Conservation (phyloP, 805 yeast genomes). For the Yarrowia porcina region DNA sequence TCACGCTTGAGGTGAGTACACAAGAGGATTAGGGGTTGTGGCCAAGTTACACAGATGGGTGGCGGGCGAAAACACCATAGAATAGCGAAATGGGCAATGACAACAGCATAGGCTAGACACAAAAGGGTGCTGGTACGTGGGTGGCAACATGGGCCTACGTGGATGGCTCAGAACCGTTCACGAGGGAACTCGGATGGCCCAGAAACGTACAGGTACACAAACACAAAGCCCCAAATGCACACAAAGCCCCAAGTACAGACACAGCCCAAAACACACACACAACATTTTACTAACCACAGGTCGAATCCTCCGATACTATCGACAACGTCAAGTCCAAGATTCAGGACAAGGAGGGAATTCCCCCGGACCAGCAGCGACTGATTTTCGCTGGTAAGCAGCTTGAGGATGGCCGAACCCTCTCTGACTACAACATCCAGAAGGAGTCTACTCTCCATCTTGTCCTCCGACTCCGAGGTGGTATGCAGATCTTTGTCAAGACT, state of each 20-base stretch:
- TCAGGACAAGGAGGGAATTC: conserved; percentile 95
- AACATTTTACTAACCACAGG: conserved; percentile 41
- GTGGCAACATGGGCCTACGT: too few species aligned
- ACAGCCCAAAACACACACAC: too few species aligned
- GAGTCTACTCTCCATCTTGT: conserved; percentile 85
- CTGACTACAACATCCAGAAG: conserved; percentile 94
- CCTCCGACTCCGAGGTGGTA: conserved; percentile 84
- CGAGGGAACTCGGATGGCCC: too few species aligned
- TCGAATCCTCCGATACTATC: conserved; percentile 74
- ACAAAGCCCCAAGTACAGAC: background rate
- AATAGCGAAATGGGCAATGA: too few species aligned
- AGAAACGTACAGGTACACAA: too few species aligned
- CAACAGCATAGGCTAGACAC: too few species aligned
- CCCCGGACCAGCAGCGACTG: conserved; percentile 93
- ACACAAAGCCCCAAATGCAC: too few species aligned
- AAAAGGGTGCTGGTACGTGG: too few species aligned
- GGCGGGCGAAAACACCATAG: background rate
- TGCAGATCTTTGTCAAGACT: conserved; percentile 91
- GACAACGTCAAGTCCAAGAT: conserved; percentile 92
- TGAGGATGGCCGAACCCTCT: conserved; percentile 90
- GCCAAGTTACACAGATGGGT: background rate
- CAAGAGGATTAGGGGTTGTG: background rate
- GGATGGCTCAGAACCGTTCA: too few species aligned
- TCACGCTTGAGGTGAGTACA: conserved; percentile 66
- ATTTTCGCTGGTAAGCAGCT: conserved; percentile 95